These are phyloP conservation scores for Forsythia suspensa DNA, from an alignment of 257 asterid genomes.

Conservation along the genomic window DNA sequence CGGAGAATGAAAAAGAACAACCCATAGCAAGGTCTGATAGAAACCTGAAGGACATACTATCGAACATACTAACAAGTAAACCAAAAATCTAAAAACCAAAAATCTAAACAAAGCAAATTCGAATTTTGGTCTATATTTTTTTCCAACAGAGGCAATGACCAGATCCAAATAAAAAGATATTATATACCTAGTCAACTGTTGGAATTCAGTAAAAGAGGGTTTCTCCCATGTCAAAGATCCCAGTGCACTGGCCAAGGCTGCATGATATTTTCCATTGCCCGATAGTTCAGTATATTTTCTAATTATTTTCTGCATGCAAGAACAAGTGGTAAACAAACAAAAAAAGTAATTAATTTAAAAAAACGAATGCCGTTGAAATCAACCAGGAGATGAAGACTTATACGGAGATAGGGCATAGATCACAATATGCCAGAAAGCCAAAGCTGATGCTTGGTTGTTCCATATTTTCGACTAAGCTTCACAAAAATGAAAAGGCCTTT, in stretches of 20 bases:
- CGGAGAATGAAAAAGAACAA: neutral
- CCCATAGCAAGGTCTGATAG: neutral
- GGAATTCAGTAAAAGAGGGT: conserved; percentile 78
- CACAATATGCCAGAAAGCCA: neutral
- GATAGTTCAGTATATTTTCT: conserved; percentile 64
- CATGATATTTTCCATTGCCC: conserved; percentile 58
- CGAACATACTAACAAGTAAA: neutral
- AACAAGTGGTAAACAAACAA: conserved; percentile 9
- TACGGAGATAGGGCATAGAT: neutral
- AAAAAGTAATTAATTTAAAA: neutral
- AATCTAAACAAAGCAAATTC: neutral
- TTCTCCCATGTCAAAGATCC: conserved; percentile 89
- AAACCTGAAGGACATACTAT: neutral
- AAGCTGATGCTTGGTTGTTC: neutral
- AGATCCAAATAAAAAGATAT: neutral
- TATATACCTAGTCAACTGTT: conserved; percentile 66
- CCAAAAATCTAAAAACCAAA: neutral
- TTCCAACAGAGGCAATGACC: neutral
- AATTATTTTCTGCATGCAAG: conserved; percentile 62
- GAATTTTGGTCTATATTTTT: neutral
- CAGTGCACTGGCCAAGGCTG: conserved; percentile 82
- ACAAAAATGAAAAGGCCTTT: neutral
- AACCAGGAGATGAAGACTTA: neutral
- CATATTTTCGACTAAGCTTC: neutral
- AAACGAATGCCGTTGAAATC: neutral